phyloP scores from a whole-genome alignment of 805 yeast genomes.

The Cyberlindnera meyerae region DNA sequence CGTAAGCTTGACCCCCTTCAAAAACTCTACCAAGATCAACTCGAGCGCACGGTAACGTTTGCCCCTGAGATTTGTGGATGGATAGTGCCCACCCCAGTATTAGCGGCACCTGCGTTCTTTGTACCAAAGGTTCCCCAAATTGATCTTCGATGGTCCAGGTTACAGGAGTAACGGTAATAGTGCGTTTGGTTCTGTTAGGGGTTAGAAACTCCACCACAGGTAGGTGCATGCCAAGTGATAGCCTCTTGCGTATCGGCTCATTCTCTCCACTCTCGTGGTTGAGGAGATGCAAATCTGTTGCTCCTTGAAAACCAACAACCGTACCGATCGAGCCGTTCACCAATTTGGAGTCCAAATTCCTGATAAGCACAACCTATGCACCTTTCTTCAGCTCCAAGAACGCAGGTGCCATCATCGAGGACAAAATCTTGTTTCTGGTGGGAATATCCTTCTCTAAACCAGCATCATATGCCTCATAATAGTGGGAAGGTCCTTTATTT shows the following conservation, averaged over 20 bases:
- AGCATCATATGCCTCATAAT: constrained; percentile 50
- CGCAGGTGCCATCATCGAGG: constrained; percentile 60
- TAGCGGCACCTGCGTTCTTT: constrained; percentile 77
- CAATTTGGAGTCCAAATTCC: constrained; percentile 64
- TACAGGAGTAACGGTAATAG: constrained; percentile 76
- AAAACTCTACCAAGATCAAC: constrained; percentile 75
- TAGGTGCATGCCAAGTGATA: constrained; percentile 43
- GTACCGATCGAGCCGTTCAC: constrained; percentile 78
- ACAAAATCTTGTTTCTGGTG: constrained; percentile 41
- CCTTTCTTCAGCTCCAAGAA: constrained; percentile 54
- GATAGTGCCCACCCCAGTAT: constrained; percentile 96
- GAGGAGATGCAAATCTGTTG: too few relatives aligned
- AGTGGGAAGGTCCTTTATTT: constrained; percentile 39
- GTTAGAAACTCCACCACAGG: constrained; percentile 78
- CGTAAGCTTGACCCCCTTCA: constrained; percentile 94
- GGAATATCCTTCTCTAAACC: constrained; percentile 48
- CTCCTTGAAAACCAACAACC: constrained; percentile 56
- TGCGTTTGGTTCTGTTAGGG: constrained; percentile 66
- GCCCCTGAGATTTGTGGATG: constrained; percentile 94
- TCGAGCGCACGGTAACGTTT: constrained; percentile 68
- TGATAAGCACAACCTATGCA: constrained; percentile 81
- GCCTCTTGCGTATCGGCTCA: constrained; percentile 44
- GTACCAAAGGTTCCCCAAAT: constrained; percentile 57
- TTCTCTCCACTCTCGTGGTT: too few relatives aligned
- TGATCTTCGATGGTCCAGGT: constrained; percentile 78